These are phyloP conservation scores for Fraxinus velutina DNA, from an alignment of 305 asterid genomes.

Conservation along the genomic window DNA sequence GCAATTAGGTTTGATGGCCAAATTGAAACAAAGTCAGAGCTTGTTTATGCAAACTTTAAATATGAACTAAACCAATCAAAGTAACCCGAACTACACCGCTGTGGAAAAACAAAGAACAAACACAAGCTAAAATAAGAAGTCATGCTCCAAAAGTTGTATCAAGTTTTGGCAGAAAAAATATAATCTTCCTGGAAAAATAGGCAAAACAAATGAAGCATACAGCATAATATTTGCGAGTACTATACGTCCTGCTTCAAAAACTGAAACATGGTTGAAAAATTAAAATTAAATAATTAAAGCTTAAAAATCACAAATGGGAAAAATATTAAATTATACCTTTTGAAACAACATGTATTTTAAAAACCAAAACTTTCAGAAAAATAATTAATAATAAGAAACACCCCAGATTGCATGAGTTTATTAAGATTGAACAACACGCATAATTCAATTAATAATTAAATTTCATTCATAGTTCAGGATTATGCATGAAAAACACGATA, in stretches of 20 bases:
- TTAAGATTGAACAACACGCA: background rate
- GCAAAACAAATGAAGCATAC: constrained; percentile 1
- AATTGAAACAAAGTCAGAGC: background rate
- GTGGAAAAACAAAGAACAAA: background rate
- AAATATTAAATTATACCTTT: background rate
- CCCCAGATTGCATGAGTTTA: constrained; percentile 17
- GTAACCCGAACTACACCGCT: background rate
- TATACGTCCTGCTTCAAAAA: background rate
- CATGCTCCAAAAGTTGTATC: background rate
- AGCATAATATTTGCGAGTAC: background rate
- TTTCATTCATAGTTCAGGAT: background rate
- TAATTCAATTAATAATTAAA: background rate
- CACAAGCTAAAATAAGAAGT: background rate
- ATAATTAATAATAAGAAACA: background rate
- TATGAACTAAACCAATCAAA: background rate
- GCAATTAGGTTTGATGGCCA: background rate
- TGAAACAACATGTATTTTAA: background rate
- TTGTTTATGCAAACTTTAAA: background rate
- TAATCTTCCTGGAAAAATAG: background rate
- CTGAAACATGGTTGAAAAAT: constrained; percentile 1
- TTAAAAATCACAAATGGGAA: background rate
- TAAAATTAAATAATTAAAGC: background rate
- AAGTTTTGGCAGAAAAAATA: background rate
- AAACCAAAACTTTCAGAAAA: background rate
- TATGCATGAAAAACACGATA: background rate